Evolutionary conservation across 2,329 filamentous ascomycete species (phyloP), one percentile per base, ranked within the genome.

Genomic region (Aspergillus sp.): DNA sequence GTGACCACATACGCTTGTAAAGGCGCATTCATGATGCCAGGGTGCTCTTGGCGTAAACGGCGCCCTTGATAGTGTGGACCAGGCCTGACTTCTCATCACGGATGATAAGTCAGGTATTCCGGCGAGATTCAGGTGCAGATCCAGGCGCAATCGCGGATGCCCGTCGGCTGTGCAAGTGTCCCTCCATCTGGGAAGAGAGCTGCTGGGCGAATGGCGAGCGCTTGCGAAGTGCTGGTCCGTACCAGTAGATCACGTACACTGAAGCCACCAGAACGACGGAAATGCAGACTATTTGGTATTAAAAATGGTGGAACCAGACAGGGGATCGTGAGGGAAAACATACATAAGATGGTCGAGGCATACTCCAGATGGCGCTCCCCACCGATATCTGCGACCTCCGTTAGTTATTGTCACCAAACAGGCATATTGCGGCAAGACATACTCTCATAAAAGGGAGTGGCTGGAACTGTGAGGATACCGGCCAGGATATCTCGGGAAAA

Each of bases 241-340:
- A 83, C 78, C 80, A 86, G 76, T 89, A 89, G 60, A 89, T 86
- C 47, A 84, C 76, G 60, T 89, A 89, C 6, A 89, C 85, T 0
- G 85, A 84, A 17, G 81, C 63, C 6, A 88, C 86, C 0, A 90
- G 79, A 0, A 87, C 62, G 50, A 85, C 77, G 0, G 86, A 82
- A 51, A 89, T 85, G 62, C 77, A 80, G 66, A 84, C 73, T 71
- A 53, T 9, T 47, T 46, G 59, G 46, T 56, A 9, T 33, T 20
- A 27, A 8, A 27, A 27, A 27, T 11, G 17, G 12, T 15, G 20
- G 24, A n/a, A 11, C 6, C 33, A 27, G 24, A 27, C 24, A 7
- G 24, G 24, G 24, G 24, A 27, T 11, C 3, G 13, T 20, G 17
- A 19, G 19, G 1, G 27, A 44, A 12, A 20, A 69, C 72, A 68